Base-by-base conservation (phyloP, 2,329 filamentous ascomycete species). In the Aureobasidium namibiae region DNA sequence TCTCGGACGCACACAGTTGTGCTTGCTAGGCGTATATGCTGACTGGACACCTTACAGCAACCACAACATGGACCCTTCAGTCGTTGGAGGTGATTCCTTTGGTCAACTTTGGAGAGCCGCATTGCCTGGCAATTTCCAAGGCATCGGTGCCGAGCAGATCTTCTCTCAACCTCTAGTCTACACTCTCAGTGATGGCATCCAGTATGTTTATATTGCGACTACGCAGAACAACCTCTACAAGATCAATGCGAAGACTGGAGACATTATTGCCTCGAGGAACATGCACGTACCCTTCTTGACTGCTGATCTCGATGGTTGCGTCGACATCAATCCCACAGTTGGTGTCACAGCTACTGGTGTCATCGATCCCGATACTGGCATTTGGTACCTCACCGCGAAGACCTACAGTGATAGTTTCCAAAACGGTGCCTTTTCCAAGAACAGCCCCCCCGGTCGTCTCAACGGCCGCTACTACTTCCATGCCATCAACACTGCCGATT, bases 41-140 rank as follows among this genome's bases (percentile, higher is more conserved):
- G n/a, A 54, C 24, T 3, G 3, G 11, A 3, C 10, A 3, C 29
- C 13, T 34, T 16, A 3, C 29, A 56, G 52, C 21, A 85, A 82
- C 65, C 82, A 86, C 67, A 85, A 85, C 69, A 81, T 86, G 78
- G 81, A 85, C 65, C 83, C 83, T 1, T 74, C 78, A 14, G 72
- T 84, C 9, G 81, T 86, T 2, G 76, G 73, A 41, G 81, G 79
- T 59, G 69, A 77, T 2, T 75, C 80, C 53, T 85, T 84, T 63
- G 79, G 76, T 21, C 78, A 82, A 61, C 69, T 84, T 8, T 85
- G 82, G 72, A 76, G 74, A 64, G 78, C 78, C 0, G 49, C 65
- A 0, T 73, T 84, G 1, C 79, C 81, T 0, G 82, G 82, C 6
- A 75, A 71, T 18, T 84, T 82, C 67, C 74, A 76, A 38, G 75